phyloP scores from a whole-genome alignment of 1,139 yeast species.

The Debaryomyces sp. region DNA sequence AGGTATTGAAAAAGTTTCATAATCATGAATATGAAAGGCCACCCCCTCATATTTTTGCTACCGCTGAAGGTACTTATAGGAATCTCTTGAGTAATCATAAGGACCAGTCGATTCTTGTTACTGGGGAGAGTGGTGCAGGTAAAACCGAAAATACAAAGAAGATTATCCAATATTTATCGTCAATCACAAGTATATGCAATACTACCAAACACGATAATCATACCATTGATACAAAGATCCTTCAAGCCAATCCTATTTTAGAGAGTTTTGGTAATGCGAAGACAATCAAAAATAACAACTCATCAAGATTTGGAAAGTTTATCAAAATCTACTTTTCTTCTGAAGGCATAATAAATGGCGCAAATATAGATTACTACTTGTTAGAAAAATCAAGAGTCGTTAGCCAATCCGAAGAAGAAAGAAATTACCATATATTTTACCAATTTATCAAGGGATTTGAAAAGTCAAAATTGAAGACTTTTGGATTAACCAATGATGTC shows the following conservation, averaged over 20 bases:
- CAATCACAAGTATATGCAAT: constrained; percentile 49
- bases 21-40: constrained; percentile 47
- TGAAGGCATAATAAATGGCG: constrained; percentile 75
- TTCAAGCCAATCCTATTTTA: constrained; percentile 92
- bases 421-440: constrained; percentile 93
- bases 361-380: constrained; percentile 91
- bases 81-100: constrained; percentile 69
- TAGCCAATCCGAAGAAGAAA: constrained; percentile 71
- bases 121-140: constrained; percentile 99
- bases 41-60: constrained; percentile 88
- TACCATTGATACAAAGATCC: constrained; percentile 75
- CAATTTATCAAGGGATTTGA: constrained; percentile 77
- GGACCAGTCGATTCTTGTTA: constrained; percentile 89
- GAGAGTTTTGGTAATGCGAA: constrained; percentile 98
- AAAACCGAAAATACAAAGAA: constrained; percentile 97
- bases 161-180: constrained; percentile 88
- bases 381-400: constrained; percentile 93
- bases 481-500: constrained; percentile 51
- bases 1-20: constrained; percentile 57
- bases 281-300: constrained; percentile 90
- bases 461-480: constrained; percentile 45
- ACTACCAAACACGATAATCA: constrained; percentile 22
- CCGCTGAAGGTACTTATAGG: constrained; percentile 85
- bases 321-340: constrained; percentile 79
- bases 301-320: constrained; percentile 96